A percentile compares a stretch with the other conserved stretches of the same genome.
Conservation (phyloP, 345 rosid genomes). For the Turnera subulata region DNA sequence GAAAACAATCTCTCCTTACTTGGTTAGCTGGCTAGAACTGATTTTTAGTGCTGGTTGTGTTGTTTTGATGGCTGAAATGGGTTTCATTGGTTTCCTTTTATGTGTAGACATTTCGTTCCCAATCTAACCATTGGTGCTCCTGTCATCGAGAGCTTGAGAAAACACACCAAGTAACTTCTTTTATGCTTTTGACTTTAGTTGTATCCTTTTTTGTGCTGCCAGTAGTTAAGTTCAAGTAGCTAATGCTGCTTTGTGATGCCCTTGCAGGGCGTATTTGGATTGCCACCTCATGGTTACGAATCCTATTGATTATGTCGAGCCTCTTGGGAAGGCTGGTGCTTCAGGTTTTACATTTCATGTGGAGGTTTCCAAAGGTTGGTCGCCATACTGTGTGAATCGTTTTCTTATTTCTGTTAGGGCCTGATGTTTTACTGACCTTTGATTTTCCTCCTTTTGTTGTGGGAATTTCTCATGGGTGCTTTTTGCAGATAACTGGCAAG, state of each 20-base stretch:
- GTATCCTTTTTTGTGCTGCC: neutral
- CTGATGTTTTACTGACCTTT: neutral
- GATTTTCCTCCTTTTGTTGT: neutral
- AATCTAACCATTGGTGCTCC: conserved; percentile 91
- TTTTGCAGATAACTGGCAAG: conserved; percentile 73
- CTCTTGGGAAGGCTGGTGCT: conserved; percentile 79
- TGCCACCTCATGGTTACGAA: conserved; percentile 94
- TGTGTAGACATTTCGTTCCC: conserved; percentile 75
- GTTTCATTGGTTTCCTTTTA: conserved; percentile 8
- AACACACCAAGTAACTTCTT: conserved; percentile 64
- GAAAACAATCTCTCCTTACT: neutral
- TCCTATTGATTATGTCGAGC: conserved; percentile 83
- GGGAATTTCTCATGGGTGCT: conserved; percentile 5
- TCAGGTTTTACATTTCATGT: conserved; percentile 95
- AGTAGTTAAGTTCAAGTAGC: neutral
- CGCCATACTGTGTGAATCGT: neutral
- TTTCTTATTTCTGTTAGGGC: neutral
- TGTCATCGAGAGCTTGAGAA: conserved; percentile 79
- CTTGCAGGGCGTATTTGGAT: conserved; percentile 77
- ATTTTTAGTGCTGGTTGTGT: neutral
- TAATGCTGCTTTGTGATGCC: conserved; percentile 6
- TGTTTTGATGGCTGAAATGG: neutral
- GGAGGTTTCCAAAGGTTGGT: conserved; percentile 70
- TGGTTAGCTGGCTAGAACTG: neutral
- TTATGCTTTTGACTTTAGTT: neutral